Percentiles rank a stretch among this genome's conserved stretches.
These are phyloP conservation scores for Coniochaeta hoffmannii DNA, from an alignment of 2,329 filamentous ascomycete species.

Conservation along the genomic window DNA sequence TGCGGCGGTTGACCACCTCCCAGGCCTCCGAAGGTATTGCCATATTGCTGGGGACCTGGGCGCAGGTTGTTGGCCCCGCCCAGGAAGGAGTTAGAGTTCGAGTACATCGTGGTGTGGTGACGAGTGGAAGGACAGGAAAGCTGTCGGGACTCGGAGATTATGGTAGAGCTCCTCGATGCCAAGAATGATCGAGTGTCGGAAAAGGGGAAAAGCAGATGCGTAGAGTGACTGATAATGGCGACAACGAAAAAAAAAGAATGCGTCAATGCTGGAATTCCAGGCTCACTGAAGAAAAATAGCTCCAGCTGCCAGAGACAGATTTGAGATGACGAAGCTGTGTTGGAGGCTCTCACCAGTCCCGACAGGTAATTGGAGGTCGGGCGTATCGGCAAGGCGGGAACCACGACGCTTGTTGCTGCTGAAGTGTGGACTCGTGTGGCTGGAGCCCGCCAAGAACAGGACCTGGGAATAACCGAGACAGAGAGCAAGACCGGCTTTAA, in stretches of 20 bases:
- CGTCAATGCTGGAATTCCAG: neutral
- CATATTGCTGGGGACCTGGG: conserved; percentile 57
- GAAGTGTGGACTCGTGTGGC: neutral
- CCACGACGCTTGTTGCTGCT: neutral
- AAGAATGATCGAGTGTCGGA: neutral
- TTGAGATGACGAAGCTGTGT: conserved; percentile 2
- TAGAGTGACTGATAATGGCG: neutral
- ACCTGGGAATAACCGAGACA: conserved; percentile 1
- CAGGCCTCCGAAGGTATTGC: conserved; percentile 36
- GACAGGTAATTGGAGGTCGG: neutral
- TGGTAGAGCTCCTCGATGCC: conserved; percentile 1
- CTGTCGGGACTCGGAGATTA: neutral
- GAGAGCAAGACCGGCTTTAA: neutral
- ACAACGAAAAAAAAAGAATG: neutral
- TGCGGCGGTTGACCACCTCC: conserved; percentile 42
- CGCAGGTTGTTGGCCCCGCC: conserved; percentile 71
- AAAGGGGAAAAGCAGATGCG: neutral
- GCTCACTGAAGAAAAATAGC: neutral
- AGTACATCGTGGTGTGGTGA: conserved; percentile 62
- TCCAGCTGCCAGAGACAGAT: neutral
- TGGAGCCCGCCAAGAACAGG: neutral
- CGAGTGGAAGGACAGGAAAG: neutral
- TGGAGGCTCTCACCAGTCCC: conserved; percentile 2
- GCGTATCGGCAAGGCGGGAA: neutral
- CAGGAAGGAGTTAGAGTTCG: conserved; percentile 78